Evolutionary conservation across 2,329 filamentous ascomycete genomes (phyloP).

Genomic region (Ascochyta fabae): DNA sequence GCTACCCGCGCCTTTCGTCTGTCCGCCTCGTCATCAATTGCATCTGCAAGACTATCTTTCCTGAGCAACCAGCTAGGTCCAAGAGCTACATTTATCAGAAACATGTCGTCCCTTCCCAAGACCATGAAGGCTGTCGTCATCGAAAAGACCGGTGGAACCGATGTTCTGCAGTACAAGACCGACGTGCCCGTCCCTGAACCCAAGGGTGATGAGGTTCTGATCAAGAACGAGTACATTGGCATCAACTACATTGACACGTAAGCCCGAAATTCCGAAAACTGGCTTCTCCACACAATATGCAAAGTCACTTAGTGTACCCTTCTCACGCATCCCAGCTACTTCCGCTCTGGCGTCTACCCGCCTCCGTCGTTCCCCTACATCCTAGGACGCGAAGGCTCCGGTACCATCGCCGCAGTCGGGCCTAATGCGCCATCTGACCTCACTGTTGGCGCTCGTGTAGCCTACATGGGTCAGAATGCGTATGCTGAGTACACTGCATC

Average conservation of each 20-base stretch:
- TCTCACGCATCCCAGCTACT: constrained; percentile 64
- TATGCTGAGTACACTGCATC: constrained; percentile 68
- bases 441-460: constrained; percentile 72
- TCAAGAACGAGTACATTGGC: constrained; percentile 81
- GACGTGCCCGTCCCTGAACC: constrained; percentile 74
- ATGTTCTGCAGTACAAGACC: constrained; percentile 74
- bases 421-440: constrained; percentile 61
- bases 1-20: constrained; percentile 17
- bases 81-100: constrained; percentile 21
- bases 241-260: constrained; percentile 90
- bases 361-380: constrained; percentile 72
- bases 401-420: constrained; percentile 70
- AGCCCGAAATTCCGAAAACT: constrained; percentile 1
- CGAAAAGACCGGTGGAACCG: constrained; percentile 73
- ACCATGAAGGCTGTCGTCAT: constrained; percentile 78
- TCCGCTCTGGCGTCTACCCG: constrained; percentile 82
- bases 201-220: constrained; percentile 73
- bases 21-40: constrained; percentile 18
- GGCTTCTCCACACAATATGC: not conserved
- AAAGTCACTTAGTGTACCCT: not conserved
- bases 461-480: constrained; percentile 65
- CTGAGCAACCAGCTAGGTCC: constrained; percentile 25
- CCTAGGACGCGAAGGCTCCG: constrained; percentile 80
- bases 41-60: constrained; percentile 26
- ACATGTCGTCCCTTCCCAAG: constrained; percentile 62